Percentiles rank a stretch among this genome's conserved stretches.
phyloP scores from a whole-genome alignment of 1,139 yeast genomes.

The Candida sanyaensis region DNA sequence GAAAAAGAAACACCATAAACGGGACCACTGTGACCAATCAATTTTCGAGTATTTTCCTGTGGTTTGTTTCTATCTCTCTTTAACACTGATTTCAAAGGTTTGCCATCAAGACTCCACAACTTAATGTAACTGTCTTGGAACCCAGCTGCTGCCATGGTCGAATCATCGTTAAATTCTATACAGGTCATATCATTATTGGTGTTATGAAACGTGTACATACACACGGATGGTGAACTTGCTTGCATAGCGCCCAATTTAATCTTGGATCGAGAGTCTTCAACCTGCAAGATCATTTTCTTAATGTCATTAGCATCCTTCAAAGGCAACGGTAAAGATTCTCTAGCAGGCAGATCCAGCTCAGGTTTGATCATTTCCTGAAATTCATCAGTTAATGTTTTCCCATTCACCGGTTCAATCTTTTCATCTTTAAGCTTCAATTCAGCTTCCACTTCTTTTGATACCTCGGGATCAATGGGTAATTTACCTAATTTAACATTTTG shows the following conservation, averaged over 20 bases:
- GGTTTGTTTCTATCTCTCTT: conserved; percentile 59
- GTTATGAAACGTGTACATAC: conserved; percentile 98
- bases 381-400: conserved; percentile 48
- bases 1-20: conserved; percentile 89
- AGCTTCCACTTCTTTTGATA: conserved; percentile 79
- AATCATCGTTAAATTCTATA: conserved; percentile 82
- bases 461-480: conserved; percentile 83
- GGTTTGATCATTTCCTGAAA: conserved; percentile 50
- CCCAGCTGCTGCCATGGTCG: conserved; percentile 89
- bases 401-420: conserved; percentile 36
- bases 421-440: conserved; percentile 81
- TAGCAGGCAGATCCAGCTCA: conserved; percentile 68
- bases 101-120: conserved; percentile 91
- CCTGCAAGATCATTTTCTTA: conserved; percentile 71
- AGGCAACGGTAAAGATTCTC: conserved; percentile 82
- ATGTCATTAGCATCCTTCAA: conserved; percentile 78
- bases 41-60: conserved; percentile 52
- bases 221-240: conserved; percentile 88
- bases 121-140: conserved; percentile 90
- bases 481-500: conserved; percentile 81
- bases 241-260: conserved; percentile 64
- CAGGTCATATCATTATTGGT: conserved; percentile 87
- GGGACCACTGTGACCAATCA: conserved; percentile 93
- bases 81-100: conserved; percentile 68
- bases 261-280: conserved; percentile 80